Evolutionary conservation across 805 yeast species (phyloP), one percentile per base, ranked within the genome.

Genomic region (Phaffomyces antillensis): DNA sequence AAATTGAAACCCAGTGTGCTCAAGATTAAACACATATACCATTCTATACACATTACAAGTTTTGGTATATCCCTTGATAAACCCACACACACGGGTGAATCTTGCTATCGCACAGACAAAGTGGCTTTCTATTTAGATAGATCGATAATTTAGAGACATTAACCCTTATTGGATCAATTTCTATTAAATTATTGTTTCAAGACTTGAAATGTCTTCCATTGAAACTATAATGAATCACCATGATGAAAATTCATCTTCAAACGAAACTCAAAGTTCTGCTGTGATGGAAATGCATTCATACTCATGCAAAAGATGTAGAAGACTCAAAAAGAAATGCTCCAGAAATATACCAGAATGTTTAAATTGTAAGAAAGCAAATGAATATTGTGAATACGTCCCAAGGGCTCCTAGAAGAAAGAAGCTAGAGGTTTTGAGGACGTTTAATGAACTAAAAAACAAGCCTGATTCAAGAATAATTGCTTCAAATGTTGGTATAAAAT

Each of bases 271-370:
- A 33, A 31, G 18, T 9, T 7, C 30, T 11, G 11, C 30, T 11
- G 30, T 28, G 30, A 4, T 28, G 13, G 47, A 48, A 35, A 50
- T 46, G 20, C 58, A 54, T 43, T 50, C 58, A 8, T 66, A 67
- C 40, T 65, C 76, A 2, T 75, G 80, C 53, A 56, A 67, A 16
- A 54, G 77, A 35, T 76, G 81, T 52, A 62, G 79, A 41, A 59
- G 67, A 41, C 56, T 73, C 34, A 76, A 75, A 58, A 75, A 75
- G 57, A 71, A 69, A 50, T 76, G 81, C 52, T 62, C 73, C 1
- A 69, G 72, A 50, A 62, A 69, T 20, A 44, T 56, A 1, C 79
- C 79, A 0, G 57, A 51, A 16, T 76, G 81, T 50, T 45, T 49
- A 11, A 72, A 70, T 50, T 76, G 81, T 50, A 39, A 37, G 11